Percentiles rank a stretch among this genome's conserved stretches.
phyloP scores from a whole-genome alignment of 306 rosid genomes.

The Cyamopsis tetragonoloba region DNA sequence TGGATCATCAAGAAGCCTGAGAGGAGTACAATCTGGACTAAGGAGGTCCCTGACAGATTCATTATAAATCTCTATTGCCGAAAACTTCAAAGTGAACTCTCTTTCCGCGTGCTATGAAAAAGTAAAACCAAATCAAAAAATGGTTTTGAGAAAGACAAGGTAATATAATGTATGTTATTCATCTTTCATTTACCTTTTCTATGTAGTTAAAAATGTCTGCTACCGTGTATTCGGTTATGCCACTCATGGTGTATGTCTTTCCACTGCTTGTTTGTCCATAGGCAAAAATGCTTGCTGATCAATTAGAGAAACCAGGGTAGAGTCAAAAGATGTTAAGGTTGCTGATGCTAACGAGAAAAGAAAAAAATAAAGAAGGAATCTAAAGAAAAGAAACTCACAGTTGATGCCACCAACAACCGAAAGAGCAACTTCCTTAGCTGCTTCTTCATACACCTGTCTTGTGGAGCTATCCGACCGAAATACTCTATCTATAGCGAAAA shows the following conservation, averaged over 20 bases:
- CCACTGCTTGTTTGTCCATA: conserved; percentile 99
- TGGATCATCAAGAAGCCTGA: conserved; percentile 97
- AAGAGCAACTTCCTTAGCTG: conserved; percentile 90
- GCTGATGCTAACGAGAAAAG: conserved; percentile 21
- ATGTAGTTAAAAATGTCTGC: conserved; percentile 73
- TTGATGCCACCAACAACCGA: conserved; percentile 90
- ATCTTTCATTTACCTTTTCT: conserved; percentile 48
- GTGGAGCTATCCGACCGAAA: conserved; percentile 75
- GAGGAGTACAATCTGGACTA: conserved; percentile 72
- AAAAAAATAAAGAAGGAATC: too few species aligned
- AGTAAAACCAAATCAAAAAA: conserved; percentile 26
- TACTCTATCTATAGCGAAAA: conserved; percentile 65
- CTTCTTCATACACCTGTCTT: conserved; percentile 83
- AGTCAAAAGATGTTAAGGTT: neutral
- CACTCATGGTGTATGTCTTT: conserved; percentile 94
- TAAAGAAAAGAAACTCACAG: conserved; percentile 50
- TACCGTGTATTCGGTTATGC: conserved; percentile 75
- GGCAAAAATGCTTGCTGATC: conserved; percentile 92
- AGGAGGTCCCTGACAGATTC: conserved; percentile 98
- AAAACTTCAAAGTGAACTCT: conserved; percentile 74
- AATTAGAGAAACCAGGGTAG: conserved; percentile 8
- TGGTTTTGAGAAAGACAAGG: conserved; percentile 15
- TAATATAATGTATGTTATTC: conserved; percentile 6
- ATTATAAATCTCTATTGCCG: conserved; percentile 94
- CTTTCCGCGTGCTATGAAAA: conserved; percentile 73